A percentile compares a stretch with the other conserved stretches of the same genome.
Evolutionary conservation across 2,329 filamentous ascomycete genomes (phyloP).

Genomic region (Fusarium euwallaceae): DNA sequence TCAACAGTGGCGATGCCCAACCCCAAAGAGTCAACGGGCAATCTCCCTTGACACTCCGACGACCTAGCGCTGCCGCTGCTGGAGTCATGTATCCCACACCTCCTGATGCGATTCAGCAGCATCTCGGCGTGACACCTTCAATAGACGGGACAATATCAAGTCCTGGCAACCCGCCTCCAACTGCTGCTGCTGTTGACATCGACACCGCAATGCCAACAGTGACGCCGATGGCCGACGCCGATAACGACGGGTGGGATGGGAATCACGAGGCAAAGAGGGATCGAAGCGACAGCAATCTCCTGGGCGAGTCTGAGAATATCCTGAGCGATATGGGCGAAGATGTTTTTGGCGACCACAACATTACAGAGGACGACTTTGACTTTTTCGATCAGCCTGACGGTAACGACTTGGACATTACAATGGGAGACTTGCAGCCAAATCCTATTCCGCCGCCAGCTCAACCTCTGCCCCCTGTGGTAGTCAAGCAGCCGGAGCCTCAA

Average conservation of each 20-base stretch:
- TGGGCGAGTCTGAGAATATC: slow-evolving; percentile 68
- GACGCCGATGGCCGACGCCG: slow-evolving; percentile 35
- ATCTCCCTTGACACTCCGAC: slow-evolving; percentile 65
- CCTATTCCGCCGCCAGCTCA: slow-evolving; percentile 24
- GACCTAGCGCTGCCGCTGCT: slow-evolving; percentile 60
- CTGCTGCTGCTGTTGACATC: slow-evolving; percentile 48
- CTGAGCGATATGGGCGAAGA: slow-evolving; percentile 79
- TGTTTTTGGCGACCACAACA: slow-evolving; percentile 77
- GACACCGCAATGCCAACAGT: slow-evolving; percentile 43
- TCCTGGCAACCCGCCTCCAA: slow-evolving; percentile 61
- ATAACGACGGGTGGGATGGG: slow-evolving; percentile 52
- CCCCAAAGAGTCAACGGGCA: slow-evolving; percentile 60
- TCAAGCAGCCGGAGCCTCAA: slow-evolving; percentile 29
- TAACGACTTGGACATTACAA: slow-evolving; percentile 54
- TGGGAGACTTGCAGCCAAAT: slow-evolving; percentile 42
- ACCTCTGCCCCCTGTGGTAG: slow-evolving; percentile 11
- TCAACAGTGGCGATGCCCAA: slow-evolving; percentile 58
- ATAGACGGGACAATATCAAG: slow-evolving; percentile 69
- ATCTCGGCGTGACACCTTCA: slow-evolving; percentile 66
- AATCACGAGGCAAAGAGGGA: slow-evolving; percentile 60
- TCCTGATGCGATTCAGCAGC: slow-evolving; percentile 72
- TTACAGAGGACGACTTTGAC: slow-evolving; percentile 87
- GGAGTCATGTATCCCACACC: slow-evolving; percentile 79
- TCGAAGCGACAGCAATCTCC: slow-evolving; percentile 57
- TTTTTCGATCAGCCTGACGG: slow-evolving; percentile 77